Evolutionary conservation across 2,329 filamentous ascomycete species (phyloP).

Genomic region (Xylaria polymorpha): DNA sequence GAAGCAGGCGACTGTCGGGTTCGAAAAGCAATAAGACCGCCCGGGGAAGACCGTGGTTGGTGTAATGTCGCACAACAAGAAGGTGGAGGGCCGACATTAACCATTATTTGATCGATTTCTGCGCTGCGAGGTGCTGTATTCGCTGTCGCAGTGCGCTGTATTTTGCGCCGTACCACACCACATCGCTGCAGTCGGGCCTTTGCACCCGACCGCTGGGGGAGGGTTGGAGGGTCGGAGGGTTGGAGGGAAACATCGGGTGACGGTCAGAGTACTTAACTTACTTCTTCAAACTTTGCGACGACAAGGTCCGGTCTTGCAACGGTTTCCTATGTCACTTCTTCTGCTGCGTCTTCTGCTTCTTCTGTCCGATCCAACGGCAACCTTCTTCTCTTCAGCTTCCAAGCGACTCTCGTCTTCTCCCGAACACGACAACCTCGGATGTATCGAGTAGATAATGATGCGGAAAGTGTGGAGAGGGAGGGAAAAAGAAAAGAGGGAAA

Average conservation of each 20-base stretch:
- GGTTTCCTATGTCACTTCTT: slow-evolving; percentile 38
- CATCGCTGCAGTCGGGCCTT: slow-evolving; percentile 33
- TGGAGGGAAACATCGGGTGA: slow-evolving; percentile 23
- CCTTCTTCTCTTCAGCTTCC: slow-evolving; percentile 42
- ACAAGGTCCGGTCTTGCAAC: slow-evolving; percentile 31
- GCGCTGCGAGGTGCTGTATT: slow-evolving; percentile 20
- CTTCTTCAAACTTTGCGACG: slow-evolving; percentile 35
- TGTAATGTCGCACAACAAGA: slow-evolving; percentile 27
- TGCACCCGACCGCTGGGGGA: not conserved
- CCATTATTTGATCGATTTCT: slow-evolving; percentile 19
- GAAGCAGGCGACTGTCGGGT: not conserved
- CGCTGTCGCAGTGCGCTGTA: slow-evolving; percentile 28
- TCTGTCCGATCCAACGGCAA: slow-evolving; percentile 40
- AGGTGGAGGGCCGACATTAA: slow-evolving; percentile 16
- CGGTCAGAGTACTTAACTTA: slow-evolving; percentile 33
- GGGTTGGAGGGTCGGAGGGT: slow-evolving; percentile 6
- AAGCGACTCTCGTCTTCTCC: slow-evolving; percentile 44
- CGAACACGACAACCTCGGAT: slow-evolving; percentile 48
- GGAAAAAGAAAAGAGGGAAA: slow-evolving; percentile 37
- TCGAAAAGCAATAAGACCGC: slow-evolving; percentile 14
- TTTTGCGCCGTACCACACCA: slow-evolving; percentile 30
- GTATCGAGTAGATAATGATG: slow-evolving; percentile 36
- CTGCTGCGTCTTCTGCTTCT: slow-evolving; percentile 30
- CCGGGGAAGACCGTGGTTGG: slow-evolving; percentile 17
- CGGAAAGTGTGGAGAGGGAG: slow-evolving; percentile 40